phyloP scores from a whole-genome alignment of 2,329 filamentous ascomycete species.

The Blumeria graminis region DNA sequence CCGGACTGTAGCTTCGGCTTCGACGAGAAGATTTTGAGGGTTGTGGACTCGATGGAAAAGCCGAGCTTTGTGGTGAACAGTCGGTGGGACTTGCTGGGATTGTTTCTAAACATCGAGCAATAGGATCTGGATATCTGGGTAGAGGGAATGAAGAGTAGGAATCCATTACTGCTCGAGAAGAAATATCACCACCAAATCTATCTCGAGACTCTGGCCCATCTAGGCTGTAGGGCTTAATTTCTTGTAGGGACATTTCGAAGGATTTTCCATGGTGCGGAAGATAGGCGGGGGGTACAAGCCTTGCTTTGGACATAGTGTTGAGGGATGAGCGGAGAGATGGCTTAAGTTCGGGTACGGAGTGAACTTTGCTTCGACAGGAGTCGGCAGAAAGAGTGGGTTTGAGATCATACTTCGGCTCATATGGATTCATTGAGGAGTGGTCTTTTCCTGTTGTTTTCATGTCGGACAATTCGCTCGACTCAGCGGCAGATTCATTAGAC shows the following conservation, averaged over 20 bases:
- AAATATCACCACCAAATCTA: neutral
- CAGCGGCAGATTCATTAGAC: neutral
- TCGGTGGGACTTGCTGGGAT: conserved; percentile 40
- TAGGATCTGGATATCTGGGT: neutral
- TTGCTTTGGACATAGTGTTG: neutral
- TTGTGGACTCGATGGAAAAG: conserved; percentile 30
- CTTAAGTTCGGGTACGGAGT: too few relatives aligned
- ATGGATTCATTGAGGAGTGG: neutral
- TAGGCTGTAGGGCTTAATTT: neutral
- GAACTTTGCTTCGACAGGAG: too few relatives aligned
- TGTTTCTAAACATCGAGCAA: conserved; percentile 32
- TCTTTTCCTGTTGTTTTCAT: neutral
- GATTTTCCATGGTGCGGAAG: neutral
- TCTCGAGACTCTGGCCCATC: neutral
- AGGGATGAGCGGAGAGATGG: too few relatives aligned
- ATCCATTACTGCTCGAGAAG: neutral
- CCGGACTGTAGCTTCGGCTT: conserved; percentile 14
- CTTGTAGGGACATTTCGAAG: neutral
- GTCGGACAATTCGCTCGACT: neutral
- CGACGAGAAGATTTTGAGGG: conserved; percentile 18
- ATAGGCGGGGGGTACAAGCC: neutral
- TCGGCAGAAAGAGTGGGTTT: neutral
- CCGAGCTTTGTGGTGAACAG: conserved; percentile 41
- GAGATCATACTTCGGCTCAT: neutral
- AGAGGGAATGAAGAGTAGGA: neutral